Evolutionary conservation across 208 protist genomes (phyloP), one percentile per base, ranked within the genome.

Genomic region (Trichomonas tenax): DNA sequence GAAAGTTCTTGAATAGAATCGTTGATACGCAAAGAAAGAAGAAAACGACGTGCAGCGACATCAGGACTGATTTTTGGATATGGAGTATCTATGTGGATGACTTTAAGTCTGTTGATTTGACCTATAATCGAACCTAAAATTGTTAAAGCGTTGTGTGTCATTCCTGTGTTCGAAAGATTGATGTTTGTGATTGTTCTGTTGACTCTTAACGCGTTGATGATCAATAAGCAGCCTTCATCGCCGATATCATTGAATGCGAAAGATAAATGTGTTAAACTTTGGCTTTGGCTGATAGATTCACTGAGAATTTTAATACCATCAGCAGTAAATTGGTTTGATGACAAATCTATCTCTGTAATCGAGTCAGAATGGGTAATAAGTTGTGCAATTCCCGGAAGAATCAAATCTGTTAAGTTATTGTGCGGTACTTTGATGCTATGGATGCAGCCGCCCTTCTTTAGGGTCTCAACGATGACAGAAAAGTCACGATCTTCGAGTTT

Each of bases 361-460:
- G 82, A 90, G 41, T 90, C 82, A 21, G 40, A 48, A 23, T 90
- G 82, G 41, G 26, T 21, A 3, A 90, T 48, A 9, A 90, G 40
- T 90, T 90, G 82, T 34, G 82, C 34, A 14, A 90, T 48, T 90
- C 82, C 82, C 9, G 82, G 82, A 90, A 90, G 82, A 48, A 90
- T 48, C 9, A 48, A 6, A 36, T 90, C 82, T 48, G 82, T 90
- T 23, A 90, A 36, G 41, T 90, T 90, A 48, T 90, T 90, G 34
- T 36, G 82, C n/a, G 82, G 82, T 23, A 90, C 82, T 26, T 36
- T 23, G 31, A 90, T 90, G 15, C 9, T 38, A n/a, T 90, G 36
- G 41, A 90, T 48, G 23, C 82, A 90, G 9, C 36, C 82, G n/a
- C 36, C 82, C n/a, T 90, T 90, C n/a, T 90, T 90, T 1, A 90